A percentile compares a stretch with the other conserved stretches of the same genome.
phyloP scores from a whole-genome alignment of 1,284 basidiomycete species.

The Ustilago lituana region DNA sequence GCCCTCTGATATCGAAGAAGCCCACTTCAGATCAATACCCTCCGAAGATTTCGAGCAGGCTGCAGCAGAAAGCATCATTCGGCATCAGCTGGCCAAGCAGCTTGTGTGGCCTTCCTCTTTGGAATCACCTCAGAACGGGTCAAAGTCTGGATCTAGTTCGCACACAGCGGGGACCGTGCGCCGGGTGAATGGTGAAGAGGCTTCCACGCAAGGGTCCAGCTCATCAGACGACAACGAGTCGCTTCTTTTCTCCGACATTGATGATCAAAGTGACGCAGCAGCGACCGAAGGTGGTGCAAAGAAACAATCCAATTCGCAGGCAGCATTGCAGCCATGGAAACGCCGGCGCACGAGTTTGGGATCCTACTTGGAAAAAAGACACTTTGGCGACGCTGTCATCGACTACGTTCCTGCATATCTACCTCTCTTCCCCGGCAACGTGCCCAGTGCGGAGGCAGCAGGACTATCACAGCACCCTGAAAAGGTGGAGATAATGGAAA shows the following conservation, averaged over 20 bases:
- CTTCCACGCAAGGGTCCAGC: conserved; percentile 23
- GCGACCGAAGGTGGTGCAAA: conserved; percentile 1
- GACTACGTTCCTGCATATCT: conserved; percentile 44
- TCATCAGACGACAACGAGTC: conserved; percentile 17
- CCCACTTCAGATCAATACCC: conserved; percentile 23
- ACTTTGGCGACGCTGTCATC: conserved; percentile 27
- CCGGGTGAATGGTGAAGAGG: neutral
- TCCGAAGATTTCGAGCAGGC: conserved; percentile 15
- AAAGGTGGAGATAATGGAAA: neutral
- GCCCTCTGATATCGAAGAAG: conserved; percentile 17
- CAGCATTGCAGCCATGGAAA: conserved; percentile 5
- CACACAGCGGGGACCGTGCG: neutral
- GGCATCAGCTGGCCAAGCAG: conserved; percentile 18
- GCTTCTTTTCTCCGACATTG: conserved; percentile 26
- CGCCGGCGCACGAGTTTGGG: conserved; percentile 7
- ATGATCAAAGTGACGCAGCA: conserved; percentile 9
- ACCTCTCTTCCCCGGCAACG: conserved; percentile 22
- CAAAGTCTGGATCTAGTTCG: neutral
- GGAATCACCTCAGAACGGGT: neutral
- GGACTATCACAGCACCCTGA: neutral
- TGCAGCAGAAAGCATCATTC: conserved; percentile 29
- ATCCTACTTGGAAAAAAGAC: conserved; percentile 1
- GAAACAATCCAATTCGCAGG: neutral
- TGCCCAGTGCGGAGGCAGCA: neutral
- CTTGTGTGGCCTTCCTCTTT: conserved; percentile 26